Evolutionary conservation across 495 filamentous ascomycete genomes (phyloP).

Genomic region (Aspergillus homomorphus): DNA sequence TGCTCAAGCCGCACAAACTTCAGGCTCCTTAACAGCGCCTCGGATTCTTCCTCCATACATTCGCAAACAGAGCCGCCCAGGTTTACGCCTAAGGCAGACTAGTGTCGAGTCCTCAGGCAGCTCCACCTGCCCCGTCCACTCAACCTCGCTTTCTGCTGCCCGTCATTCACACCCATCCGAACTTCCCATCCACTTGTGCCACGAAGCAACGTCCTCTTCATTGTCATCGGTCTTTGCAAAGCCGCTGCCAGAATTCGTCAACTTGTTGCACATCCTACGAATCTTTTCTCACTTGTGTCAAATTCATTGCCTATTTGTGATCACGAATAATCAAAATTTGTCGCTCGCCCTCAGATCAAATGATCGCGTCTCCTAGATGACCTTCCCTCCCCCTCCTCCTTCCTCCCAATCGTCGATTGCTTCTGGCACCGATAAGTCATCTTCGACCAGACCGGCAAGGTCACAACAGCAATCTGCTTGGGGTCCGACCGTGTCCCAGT

Average conservation of each 20-base stretch:
- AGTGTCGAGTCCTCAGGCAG: slow-evolving; percentile 23
- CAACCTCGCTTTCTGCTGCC: slow-evolving; percentile 24
- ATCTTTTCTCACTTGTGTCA: slow-evolving; percentile 5
- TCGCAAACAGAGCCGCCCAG: background rate
- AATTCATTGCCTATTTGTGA: slow-evolving; percentile 21
- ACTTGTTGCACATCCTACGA: slow-evolving; percentile 5
- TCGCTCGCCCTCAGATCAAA: slow-evolving; percentile 50
- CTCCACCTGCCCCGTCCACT: slow-evolving; percentile 21
- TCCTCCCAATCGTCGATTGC: slow-evolving; percentile 60
- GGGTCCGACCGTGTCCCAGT: slow-evolving; percentile 57
- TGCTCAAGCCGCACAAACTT: background rate
- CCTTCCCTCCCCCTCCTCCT: slow-evolving; percentile 60
- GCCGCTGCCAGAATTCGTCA: slow-evolving; percentile 15
- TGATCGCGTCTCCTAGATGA: slow-evolving; percentile 64
- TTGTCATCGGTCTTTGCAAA: slow-evolving; percentile 18
- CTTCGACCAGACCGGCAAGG: slow-evolving; percentile 52
- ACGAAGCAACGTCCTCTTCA: slow-evolving; percentile 29
- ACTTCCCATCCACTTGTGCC: slow-evolving; percentile 25
- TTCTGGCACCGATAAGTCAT: slow-evolving; percentile 55
- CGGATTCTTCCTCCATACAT: background rate
- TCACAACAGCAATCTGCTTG: slow-evolving; percentile 56
- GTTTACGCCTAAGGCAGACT: slow-evolving; percentile 5
- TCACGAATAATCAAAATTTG: slow-evolving; percentile 41
- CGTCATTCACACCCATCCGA: slow-evolving; percentile 26
- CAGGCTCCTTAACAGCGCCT: no score